Base-by-base conservation (phyloP, 352 stramenopile genomes). In the Phytophthora crassamura region DNA sequence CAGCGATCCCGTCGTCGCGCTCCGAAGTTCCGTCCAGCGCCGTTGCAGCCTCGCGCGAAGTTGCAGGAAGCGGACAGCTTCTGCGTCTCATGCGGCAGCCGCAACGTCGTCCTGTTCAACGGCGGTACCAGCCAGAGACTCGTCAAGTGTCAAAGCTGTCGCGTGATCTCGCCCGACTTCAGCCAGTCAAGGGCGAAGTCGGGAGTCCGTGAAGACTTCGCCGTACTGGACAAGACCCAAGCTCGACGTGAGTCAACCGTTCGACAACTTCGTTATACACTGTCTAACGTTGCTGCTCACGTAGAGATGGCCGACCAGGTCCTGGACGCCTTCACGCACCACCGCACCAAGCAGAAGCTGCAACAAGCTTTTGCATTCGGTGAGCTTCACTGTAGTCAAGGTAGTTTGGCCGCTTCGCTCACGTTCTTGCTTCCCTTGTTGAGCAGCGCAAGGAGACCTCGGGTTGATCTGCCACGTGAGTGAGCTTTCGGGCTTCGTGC, bases 1-100 rank as follows among this genome's bases (percentile, higher is more conserved):
- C 55, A 67, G 22, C 54, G 56, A 15, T 34, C 49, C 58, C 67
- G 56, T 39, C 64, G 59, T 39, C 62, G 52, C 4, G 35, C 43
- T 12, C 50, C 9, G 2, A 66, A 67, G 50, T 46, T 67, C 20
- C 56, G 30, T 3, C 52, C 60, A 25, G 32, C n/a, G 32, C 39
- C 69, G 25, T 53, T 69, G 41, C 50, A 67, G 30, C 20, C 59
- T n/a, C 49, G 46, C 4, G 22, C 54, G 4, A 45, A 61, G 18
- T 54, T 69, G 6, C 39, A 66, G 46, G 32, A 42, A 18, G 51
- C 74, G 10, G 67, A 66, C 25, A 80, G 79, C 68, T 81, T 77
- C 25, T 90, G 82, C 41, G 66, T 90, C 30, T 77, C 73, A 20
- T 90, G 82, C 32, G 82, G 79, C 7, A 74, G 70, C 25, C 70